phyloP scores from a whole-genome alignment of 2,329 filamentous ascomycete species.

The Pyricularia pennisetigena region DNA sequence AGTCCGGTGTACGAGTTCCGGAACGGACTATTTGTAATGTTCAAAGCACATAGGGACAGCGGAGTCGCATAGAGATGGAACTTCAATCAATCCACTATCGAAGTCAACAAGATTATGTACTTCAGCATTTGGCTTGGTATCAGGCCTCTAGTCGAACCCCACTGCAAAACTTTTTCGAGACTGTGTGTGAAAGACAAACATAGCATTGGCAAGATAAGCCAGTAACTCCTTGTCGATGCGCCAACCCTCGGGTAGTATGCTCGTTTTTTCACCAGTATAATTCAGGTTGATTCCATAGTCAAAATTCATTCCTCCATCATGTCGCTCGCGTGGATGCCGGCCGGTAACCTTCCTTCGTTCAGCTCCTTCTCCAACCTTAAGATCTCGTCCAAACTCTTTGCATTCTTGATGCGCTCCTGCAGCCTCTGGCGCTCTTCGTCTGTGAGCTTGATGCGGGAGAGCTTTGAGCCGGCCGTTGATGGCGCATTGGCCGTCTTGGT shows the following conservation, averaged over 20 bases:
- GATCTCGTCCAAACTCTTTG: slow-evolving; percentile 85
- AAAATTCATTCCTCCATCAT: slow-evolving; percentile 48
- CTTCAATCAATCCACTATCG: background rate
- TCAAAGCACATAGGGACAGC: background rate
- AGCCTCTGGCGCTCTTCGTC: slow-evolving; percentile 80
- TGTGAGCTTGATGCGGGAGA: slow-evolving; percentile 74
- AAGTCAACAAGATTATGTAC: background rate
- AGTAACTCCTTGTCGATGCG: background rate
- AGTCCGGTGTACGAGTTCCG: background rate
- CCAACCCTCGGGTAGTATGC: background rate
- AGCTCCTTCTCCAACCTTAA: slow-evolving; percentile 83
- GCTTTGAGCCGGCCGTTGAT: slow-evolving; percentile 41
- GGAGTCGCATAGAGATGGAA: background rate
- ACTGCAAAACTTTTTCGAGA: background rate
- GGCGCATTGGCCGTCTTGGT: slow-evolving; percentile 23
- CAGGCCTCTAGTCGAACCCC: background rate
- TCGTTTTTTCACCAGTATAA: background rate
- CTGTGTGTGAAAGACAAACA: background rate
- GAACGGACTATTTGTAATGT: background rate
- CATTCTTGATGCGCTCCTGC: slow-evolving; percentile 78
- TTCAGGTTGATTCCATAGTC: background rate
- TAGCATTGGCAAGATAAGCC: background rate
- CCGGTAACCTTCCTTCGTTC: slow-evolving; percentile 77
- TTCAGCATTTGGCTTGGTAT: background rate
- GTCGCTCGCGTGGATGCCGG: slow-evolving; percentile 48